Evolutionary conservation across 192 early-diverging fungal genomes (phyloP).

Genomic region (Oehlia diaphana): DNA sequence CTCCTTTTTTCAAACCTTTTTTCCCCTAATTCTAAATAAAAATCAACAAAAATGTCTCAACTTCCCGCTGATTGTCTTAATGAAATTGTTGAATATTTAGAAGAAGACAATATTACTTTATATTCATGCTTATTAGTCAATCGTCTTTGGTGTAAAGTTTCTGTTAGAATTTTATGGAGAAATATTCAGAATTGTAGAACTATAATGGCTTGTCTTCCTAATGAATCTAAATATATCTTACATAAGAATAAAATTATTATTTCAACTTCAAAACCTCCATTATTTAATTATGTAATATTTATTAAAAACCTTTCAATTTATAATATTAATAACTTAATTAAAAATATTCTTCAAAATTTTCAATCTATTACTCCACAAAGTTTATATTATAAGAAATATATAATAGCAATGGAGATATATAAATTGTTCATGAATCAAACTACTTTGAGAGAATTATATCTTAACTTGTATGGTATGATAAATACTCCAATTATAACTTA

Average conservation of each 20-base stretch:
- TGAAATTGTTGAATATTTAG: background rate
- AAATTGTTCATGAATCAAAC: background rate
- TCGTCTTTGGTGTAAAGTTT: background rate
- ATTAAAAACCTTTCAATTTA: background rate
- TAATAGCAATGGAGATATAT: background rate
- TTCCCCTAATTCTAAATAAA: no score
- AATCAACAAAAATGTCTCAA: no score
- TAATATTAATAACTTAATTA: no score
- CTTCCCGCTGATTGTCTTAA: background rate
- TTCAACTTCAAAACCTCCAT: background rate
- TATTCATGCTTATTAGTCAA: background rate
- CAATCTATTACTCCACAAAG: background rate
- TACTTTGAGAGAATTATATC: background rate
- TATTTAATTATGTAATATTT: background rate
- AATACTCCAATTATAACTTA: background rate
- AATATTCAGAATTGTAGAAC: background rate
- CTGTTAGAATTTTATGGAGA: background rate
- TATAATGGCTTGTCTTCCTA: background rate
- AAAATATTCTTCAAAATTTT: background rate
- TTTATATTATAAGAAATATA: background rate
- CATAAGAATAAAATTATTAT: background rate
- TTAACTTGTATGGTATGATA: background rate
- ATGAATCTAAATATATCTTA: background rate
- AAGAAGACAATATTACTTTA: background rate
- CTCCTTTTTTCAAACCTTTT: no score